These are phyloP conservation scores for Vachellia pachyceras DNA, from an alignment of 306 rosid genomes.

Conservation along the genomic window DNA sequence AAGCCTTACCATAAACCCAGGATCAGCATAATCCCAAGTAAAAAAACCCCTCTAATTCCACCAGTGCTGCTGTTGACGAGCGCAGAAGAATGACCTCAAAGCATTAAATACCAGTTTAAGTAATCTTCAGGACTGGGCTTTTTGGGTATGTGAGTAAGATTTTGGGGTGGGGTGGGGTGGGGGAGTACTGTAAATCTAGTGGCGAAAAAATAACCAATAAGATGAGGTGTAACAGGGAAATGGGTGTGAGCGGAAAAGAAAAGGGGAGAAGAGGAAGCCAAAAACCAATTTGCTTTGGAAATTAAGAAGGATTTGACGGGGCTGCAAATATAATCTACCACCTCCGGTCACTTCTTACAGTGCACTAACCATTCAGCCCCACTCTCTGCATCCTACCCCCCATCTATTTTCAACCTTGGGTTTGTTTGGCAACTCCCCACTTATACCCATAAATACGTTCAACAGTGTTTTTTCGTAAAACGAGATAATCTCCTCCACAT, in stretches of 20 bases:
- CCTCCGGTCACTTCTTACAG: slow-evolving; percentile 79
- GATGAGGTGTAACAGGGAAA: not conserved
- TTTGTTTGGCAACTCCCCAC: too few species aligned
- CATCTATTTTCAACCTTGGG: slow-evolving; percentile 27
- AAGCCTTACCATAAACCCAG: slow-evolving; percentile 58
- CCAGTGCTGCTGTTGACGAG: not conserved
- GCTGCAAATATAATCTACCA: slow-evolving; percentile 64
- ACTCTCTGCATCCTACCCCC: slow-evolving; percentile 44
- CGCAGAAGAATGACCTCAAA: slow-evolving; percentile 10
- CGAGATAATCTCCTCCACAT: too few species aligned
- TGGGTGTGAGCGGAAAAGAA: not conserved
- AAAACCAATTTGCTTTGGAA: slow-evolving; percentile 41
- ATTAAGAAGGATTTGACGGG: slow-evolving; percentile 64
- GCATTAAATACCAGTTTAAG: slow-evolving; percentile 31
- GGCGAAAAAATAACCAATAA: slow-evolving; percentile 28
- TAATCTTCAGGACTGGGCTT: slow-evolving; percentile 31
- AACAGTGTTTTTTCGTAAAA: too few species aligned
- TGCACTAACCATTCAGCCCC: slow-evolving; percentile 54
- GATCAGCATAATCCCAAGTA: slow-evolving; percentile 20
- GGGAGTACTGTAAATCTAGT: slow-evolving; percentile 41
- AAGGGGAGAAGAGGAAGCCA: slow-evolving; percentile 20
- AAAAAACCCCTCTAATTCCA: slow-evolving; percentile 23
- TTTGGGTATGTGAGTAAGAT: not conserved
- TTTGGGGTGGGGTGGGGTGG: too few species aligned
- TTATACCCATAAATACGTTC: too few species aligned